These are phyloP conservation scores for Cryptococcus maquisensis DNA, from an alignment of 1,284 basidiomycete species.

Conservation along the genomic window DNA sequence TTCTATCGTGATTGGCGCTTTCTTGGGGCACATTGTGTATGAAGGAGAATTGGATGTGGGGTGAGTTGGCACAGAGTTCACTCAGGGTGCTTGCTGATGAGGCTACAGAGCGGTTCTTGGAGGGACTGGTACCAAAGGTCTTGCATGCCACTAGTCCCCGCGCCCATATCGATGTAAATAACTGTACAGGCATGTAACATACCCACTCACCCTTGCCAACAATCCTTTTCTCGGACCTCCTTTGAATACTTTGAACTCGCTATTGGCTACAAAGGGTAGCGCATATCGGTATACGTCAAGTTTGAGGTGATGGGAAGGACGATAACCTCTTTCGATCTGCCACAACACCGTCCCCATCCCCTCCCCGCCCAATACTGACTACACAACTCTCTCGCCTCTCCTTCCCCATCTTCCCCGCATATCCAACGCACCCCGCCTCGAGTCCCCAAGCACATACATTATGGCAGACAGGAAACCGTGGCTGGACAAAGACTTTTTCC, in stretches of 20 bases:
- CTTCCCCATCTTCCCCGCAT: not conserved
- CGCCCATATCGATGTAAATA: too few relatives aligned
- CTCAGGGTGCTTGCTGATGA: not conserved
- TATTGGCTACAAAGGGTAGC: too few relatives aligned
- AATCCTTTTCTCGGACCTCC: too few relatives aligned
- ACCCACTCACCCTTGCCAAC: too few relatives aligned
- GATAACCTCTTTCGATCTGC: not conserved
- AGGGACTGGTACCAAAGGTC: constrained; percentile 22
- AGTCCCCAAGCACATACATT: not conserved
- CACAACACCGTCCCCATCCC: not conserved
- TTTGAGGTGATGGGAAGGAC: not conserved
- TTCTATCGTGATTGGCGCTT: constrained; percentile 47
- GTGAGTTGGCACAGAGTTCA: constrained; percentile 18
- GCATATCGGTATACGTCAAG: too few relatives aligned
- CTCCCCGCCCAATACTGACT: not conserved
- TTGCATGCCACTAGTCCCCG: constrained; percentile 32
- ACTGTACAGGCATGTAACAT: too few relatives aligned
- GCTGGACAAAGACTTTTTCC: constrained; percentile 6
- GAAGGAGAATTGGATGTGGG: constrained; percentile 44
- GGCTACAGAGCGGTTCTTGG: constrained; percentile 8
- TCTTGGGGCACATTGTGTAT: constrained; percentile 45
- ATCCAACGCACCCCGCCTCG: not conserved
- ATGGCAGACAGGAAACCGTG: constrained; percentile 11
- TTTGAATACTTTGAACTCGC: too few relatives aligned
- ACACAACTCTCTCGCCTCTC: not conserved